Conservation (phyloP, 352 stramenopile genomes). For the Globisporangium nodosum region DNA sequence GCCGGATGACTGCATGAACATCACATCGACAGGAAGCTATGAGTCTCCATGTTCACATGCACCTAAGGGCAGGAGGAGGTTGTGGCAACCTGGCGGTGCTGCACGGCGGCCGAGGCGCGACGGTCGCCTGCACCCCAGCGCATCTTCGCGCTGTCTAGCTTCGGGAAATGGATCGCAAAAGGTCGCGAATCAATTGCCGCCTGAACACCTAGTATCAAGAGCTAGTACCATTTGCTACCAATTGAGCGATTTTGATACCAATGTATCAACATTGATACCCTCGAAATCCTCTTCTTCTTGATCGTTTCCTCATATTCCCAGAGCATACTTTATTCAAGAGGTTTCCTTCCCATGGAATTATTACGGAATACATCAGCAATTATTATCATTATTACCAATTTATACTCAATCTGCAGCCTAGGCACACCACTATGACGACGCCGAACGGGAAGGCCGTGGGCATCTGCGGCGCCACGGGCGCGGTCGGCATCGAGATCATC, state of each 20-base stretch:
- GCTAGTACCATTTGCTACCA: no score
- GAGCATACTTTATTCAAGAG: no score
- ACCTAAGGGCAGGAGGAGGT: no score
- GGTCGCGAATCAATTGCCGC: neutral
- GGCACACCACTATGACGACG: conserved; percentile 31
- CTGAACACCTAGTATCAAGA: no score
- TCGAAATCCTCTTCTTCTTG: no score
- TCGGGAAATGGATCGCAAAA: conserved; percentile 5
- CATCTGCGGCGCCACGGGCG: conserved; percentile 86
- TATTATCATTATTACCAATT: no score
- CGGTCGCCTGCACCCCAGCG: conserved; percentile 30
- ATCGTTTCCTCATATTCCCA: no score
- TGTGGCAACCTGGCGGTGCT: conserved; percentile 43
- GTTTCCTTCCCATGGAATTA: no score
- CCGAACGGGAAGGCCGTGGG: conserved; percentile 60
- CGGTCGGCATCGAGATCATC: conserved; percentile 97
- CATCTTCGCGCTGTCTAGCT: conserved; percentile 13
- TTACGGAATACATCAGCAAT: no score
- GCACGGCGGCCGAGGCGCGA: conserved; percentile 36
- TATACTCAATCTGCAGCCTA: neutral
- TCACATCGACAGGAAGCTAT: neutral
- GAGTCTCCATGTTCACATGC: neutral
- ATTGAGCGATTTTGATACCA: no score
- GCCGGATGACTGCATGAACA: conserved; percentile 22
- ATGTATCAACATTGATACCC: no score